Evolutionary conservation across 352 stramenopile species (phyloP).

Genomic region (Phytophthora pini): DNA sequence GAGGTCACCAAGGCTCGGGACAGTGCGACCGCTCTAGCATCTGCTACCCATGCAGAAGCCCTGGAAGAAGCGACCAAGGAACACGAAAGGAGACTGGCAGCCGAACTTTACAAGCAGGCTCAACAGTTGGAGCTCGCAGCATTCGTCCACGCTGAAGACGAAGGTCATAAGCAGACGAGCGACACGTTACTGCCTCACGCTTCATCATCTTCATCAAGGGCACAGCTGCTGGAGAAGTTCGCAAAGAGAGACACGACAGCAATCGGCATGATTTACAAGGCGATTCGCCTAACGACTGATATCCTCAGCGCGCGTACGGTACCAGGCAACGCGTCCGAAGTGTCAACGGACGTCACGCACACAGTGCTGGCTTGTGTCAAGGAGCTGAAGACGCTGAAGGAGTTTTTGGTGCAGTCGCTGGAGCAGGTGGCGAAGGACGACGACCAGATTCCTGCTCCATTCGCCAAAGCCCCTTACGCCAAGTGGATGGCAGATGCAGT

Average conservation of each 20-base stretch:
- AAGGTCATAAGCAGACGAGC: conserved; percentile 12
- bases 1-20: conserved; percentile 25
- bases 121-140: conserved; percentile 54
- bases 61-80: conserved; percentile 21
- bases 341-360: conserved; percentile 66
- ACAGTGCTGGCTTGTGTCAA: conserved; percentile 69
- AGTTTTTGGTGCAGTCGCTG: conserved; percentile 67
- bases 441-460: conserved; percentile 8
- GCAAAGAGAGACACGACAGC: conserved; percentile 65
- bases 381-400: conserved; percentile 76
- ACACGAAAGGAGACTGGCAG: conserved; percentile 23
- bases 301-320: conserved; percentile 54
- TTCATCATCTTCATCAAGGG: conserved; percentile 23
- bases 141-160: conserved; percentile 30
- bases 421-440: conserved; percentile 49
- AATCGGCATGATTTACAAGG: conserved; percentile 69
- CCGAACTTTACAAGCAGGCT: conserved; percentile 49
- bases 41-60: conserved; percentile 25
- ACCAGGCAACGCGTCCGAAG: conserved; percentile 28
- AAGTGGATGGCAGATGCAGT: conserved; percentile 29
- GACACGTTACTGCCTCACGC: conserved; percentile 1
- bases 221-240: conserved; percentile 54
- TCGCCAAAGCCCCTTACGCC: conserved; percentile 24
- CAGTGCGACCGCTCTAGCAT: conserved; percentile 14
- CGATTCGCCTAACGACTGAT: conserved; percentile 71